Conservation (phyloP, 1,284 basidiomycete genomes). For the Trichosporon sp. region DNA sequence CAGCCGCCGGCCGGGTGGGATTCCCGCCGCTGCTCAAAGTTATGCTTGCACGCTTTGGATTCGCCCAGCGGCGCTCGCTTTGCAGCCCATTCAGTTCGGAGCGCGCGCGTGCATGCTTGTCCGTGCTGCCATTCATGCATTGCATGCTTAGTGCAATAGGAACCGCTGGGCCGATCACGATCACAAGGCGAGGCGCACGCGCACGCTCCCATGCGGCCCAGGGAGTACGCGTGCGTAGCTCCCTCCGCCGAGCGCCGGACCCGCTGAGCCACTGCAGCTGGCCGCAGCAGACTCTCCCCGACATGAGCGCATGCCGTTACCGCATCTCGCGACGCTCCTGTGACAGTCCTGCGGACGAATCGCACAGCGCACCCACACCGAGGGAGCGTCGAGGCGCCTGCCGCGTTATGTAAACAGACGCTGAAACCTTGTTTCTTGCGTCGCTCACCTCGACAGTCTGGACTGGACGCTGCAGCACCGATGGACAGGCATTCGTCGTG, state of each 20-base stretch:
- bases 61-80: background rate
- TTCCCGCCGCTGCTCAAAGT: background rate
- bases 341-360: background rate
- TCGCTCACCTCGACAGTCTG: background rate
- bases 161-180: background rate
- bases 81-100: background rate
- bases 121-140: background rate
- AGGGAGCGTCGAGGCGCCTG: too few species aligned
- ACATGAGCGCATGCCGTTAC: background rate
- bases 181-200: too few species aligned
- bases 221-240: background rate
- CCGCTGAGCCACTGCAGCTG: background rate
- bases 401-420: background rate
- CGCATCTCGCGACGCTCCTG: background rate
- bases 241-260: background rate
- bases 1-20: background rate
- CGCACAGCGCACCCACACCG: too few species aligned
- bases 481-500: background rate
- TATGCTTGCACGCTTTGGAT: background rate
- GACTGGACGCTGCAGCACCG: background rate
- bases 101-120: background rate
- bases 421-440: background rate
- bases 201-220: background rate
- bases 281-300: background rate
- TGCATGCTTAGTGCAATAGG: background rate